phyloP scores from a whole-genome alignment of 1,284 basidiomycete species.

The Ceratobasidium sp. region DNA sequence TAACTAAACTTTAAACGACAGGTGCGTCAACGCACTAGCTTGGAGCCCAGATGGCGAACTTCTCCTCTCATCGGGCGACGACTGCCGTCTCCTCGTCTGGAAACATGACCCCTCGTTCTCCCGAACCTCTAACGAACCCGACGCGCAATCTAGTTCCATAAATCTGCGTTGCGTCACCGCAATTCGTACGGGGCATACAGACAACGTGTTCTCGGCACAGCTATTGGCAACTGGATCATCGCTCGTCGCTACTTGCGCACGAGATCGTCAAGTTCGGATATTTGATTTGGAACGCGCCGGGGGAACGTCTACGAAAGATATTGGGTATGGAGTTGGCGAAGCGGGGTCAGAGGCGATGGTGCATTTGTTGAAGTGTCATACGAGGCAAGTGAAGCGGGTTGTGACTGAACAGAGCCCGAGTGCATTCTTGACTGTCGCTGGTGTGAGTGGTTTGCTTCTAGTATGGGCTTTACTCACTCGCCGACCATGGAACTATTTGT shows the following conservation, averaged over 20 bases:
- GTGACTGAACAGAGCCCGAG: constrained; percentile 86
- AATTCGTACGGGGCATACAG: constrained; percentile 82
- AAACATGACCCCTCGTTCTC: constrained; percentile 56
- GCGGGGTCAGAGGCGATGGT: constrained; percentile 55
- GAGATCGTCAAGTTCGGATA: constrained; percentile 83
- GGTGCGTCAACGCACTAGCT: constrained; percentile 86
- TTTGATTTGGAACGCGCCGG: constrained; percentile 76
- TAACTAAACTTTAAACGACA: constrained; percentile 24
- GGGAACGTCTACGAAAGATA: constrained; percentile 57
- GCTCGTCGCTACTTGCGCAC: constrained; percentile 81
- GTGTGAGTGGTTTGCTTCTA: constrained; percentile 64
- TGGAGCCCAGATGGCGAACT: constrained; percentile 83
- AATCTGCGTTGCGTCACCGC: constrained; percentile 74
- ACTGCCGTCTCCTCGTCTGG: constrained; percentile 73
- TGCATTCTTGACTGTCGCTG: constrained; percentile 86
- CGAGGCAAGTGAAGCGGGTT: constrained; percentile 78
- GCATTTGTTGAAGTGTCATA: constrained; percentile 76
- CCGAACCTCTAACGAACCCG: constrained; percentile 69
- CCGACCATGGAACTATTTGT: constrained; percentile 17
- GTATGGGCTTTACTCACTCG: not conserved
- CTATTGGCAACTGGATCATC: constrained; percentile 81
- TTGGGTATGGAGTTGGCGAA: constrained; percentile 51
- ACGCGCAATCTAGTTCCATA: constrained; percentile 60
- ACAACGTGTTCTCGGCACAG: constrained; percentile 90
- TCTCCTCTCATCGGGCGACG: constrained; percentile 85